phyloP scores from a whole-genome alignment of 1,284 basidiomycete species.

The Rhodotorula sp. region DNA sequence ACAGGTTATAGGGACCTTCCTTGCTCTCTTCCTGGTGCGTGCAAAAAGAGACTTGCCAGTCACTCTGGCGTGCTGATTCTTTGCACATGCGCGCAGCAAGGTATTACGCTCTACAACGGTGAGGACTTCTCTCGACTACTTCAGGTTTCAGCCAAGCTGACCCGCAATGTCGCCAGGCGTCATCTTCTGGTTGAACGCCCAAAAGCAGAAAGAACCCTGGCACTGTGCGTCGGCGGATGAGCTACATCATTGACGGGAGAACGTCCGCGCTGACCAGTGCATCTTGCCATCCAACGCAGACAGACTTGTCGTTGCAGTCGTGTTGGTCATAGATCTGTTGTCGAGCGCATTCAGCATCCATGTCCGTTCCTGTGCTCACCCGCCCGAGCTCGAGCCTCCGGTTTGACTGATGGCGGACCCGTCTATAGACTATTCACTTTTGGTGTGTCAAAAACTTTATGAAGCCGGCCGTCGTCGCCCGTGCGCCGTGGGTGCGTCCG shows the following conservation, averaged over 20 bases:
- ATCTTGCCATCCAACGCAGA: neutral
- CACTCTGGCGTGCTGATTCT: neutral
- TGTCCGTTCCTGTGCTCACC: neutral
- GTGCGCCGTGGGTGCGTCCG: constrained; percentile 18
- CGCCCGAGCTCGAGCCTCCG: neutral
- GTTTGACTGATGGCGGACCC: neutral
- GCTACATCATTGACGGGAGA: neutral
- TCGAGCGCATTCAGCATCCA: constrained; percentile 11
- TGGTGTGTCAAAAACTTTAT: constrained; percentile 16
- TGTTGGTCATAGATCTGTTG: constrained; percentile 7
- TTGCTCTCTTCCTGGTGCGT: constrained; percentile 17
- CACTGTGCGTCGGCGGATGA: neutral
- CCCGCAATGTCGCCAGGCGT: neutral
- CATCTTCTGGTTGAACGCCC: constrained; percentile 10
- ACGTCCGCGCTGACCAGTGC: neutral
- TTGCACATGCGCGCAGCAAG: constrained; percentile 9
- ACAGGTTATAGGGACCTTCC: constrained; percentile 20
- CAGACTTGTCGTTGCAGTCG: constrained; percentile 1
- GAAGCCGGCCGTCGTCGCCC: constrained; percentile 8
- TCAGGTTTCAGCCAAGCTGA: neutral
- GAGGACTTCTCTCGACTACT: neutral
- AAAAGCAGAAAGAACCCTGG: constrained; percentile 13
- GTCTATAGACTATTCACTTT: constrained; percentile 2
- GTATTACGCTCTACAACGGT: constrained; percentile 21
- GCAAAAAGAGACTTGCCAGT: neutral